These are phyloP conservation scores for Fusarium aywerte DNA, from an alignment of 2,329 filamentous ascomycete species.

Conservation along the genomic window DNA sequence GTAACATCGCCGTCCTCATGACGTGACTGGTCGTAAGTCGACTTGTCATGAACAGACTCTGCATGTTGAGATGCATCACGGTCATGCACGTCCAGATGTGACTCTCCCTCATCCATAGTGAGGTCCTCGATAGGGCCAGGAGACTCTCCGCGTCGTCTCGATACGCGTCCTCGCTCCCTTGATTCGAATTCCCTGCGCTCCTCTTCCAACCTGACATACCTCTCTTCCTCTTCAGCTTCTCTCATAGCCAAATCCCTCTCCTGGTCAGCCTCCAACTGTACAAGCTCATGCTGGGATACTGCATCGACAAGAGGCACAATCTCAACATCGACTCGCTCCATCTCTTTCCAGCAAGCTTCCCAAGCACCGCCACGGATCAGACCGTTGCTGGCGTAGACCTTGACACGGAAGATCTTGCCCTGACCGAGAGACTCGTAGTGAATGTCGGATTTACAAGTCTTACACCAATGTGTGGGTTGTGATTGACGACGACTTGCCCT, in stretches of 20 bases:
- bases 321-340: conserved; percentile 98
- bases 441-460: conserved; percentile 66
- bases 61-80: conserved; percentile 8
- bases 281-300: conserved; percentile 68
- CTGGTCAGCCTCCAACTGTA: conserved; percentile 61
- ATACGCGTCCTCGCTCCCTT: conserved; percentile 41
- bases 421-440: conserved; percentile 63
- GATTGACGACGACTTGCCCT: conserved; percentile 38
- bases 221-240: conserved; percentile 52
- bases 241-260: conserved; percentile 54
- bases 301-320: conserved; percentile 78
- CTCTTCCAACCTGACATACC: conserved; percentile 43
- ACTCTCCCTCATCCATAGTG: conserved; percentile 24
- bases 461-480: conserved; percentile 65
- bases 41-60: conserved; percentile 22
- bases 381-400: conserved; percentile 94
- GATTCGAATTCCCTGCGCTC: conserved; percentile 45
- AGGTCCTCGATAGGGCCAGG: conserved; percentile 14
- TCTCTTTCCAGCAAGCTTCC: conserved; percentile 94
- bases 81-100: conserved; percentile 23
- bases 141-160: conserved; percentile 26
- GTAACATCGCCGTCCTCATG: conserved; percentile 8
- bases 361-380: conserved; percentile 92
- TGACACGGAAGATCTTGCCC: conserved; percentile 76
- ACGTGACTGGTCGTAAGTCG: conserved; percentile 6